Percentiles rank a stretch among this genome's conserved stretches.
Evolutionary conservation across 768 basidiomycete species (phyloP).

Genomic region (Boletellus ananiceps): DNA sequence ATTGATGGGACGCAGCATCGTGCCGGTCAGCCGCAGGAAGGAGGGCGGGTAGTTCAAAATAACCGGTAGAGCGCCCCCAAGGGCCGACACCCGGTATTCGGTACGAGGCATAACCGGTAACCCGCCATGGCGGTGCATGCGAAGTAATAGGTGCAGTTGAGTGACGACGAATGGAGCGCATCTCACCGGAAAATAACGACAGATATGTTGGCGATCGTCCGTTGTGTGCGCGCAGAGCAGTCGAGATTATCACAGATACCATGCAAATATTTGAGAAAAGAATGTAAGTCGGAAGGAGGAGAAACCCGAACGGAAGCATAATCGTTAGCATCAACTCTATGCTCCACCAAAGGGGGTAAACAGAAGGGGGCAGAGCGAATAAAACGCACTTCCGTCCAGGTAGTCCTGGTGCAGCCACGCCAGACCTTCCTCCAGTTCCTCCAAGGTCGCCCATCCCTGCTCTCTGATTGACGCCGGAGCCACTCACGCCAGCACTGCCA

Average conservation of each 20-base stretch:
- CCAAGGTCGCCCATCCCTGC: background rate
- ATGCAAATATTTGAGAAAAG: background rate
- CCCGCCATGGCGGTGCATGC: background rate
- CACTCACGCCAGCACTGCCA: background rate
- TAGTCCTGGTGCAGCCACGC: constrained; percentile 5
- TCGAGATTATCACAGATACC: background rate
- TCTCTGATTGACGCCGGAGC: background rate
- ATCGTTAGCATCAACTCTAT: constrained; percentile 11
- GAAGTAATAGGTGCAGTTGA: background rate
- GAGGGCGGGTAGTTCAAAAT: background rate
- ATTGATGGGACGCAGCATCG: constrained; percentile 4
- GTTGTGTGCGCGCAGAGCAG: background rate
- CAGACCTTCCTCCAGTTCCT: constrained; percentile 7
- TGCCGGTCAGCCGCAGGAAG: constrained; percentile 4
- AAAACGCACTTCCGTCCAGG: constrained; percentile 28
- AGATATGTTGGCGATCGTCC: background rate
- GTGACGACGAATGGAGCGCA: background rate
- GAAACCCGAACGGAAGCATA: background rate
- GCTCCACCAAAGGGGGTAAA: background rate
- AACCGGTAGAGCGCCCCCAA: constrained; percentile 17
- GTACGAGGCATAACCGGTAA: constrained; percentile 10
- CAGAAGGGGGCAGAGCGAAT: background rate
- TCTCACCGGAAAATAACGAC: constrained; percentile 1
- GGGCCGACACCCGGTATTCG: constrained; percentile 1
- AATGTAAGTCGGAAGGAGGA: background rate